These are phyloP conservation scores for Rhizophagus sp. DNA, from an alignment of 192 early-diverging fungal genomes.

Conservation along the genomic window DNA sequence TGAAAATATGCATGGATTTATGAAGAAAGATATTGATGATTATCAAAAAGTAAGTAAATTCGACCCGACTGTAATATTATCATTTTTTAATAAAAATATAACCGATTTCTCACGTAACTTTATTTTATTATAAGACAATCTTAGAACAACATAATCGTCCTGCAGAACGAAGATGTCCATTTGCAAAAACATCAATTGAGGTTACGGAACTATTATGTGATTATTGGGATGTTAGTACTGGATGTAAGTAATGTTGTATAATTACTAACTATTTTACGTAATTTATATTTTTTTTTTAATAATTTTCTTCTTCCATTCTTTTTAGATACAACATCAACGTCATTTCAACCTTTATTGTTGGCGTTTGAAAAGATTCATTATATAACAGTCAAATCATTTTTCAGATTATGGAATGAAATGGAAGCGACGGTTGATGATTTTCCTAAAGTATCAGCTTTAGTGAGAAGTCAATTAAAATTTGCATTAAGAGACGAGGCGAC, in stretches of 20 bases:
- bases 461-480: constrained; percentile 63
- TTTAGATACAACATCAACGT: constrained; percentile 51
- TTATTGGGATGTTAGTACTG: constrained; percentile 68
- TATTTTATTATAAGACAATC: constrained; percentile 40
- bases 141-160: constrained; percentile 46
- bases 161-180: constrained; percentile 53
- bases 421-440: constrained; percentile 54
- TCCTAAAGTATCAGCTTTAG: constrained; percentile 54
- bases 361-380: constrained; percentile 58
- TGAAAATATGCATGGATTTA: constrained; percentile 63
- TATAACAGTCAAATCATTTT: constrained; percentile 54
- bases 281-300: no score
- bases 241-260: constrained; percentile 46
- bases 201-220: constrained; percentile 67
- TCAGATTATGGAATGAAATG: constrained; percentile 67
- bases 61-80: background rate
- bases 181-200: constrained; percentile 63
- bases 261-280: no score
- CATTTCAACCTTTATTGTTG: constrained; percentile 66
- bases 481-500: constrained; percentile 36
- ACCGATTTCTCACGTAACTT: constrained; percentile 4
- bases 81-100: background rate
- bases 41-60: constrained; percentile 43
- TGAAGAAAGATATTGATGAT: constrained; percentile 39
- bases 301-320: background rate